Evolutionary conservation across 2,329 filamentous ascomycete species (phyloP).

Genomic region (Colletotrichum theobromicola): DNA sequence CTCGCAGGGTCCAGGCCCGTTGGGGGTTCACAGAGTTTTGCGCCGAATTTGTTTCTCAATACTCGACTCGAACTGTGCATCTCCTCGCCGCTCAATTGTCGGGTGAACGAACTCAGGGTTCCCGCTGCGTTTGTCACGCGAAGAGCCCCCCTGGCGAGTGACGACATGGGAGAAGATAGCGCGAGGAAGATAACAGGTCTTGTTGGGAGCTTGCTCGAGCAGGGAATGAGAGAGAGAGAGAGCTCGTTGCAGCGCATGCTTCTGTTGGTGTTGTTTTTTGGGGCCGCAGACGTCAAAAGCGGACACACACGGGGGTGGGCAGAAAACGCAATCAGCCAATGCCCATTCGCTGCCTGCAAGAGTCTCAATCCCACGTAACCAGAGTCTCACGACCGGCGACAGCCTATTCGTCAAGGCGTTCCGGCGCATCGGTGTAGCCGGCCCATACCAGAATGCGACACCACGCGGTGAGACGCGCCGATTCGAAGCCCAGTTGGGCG

Average conservation of each 20-base stretch:
- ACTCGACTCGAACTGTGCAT: background rate
- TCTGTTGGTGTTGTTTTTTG: background rate
- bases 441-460: background rate
- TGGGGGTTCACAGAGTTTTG: background rate
- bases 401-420: background rate
- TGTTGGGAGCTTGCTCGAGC: background rate
- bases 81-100: background rate
- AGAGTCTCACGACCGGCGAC: background rate
- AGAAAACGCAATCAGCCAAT: background rate
- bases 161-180: background rate
- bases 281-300: background rate
- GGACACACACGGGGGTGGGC: background rate
- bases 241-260: background rate
- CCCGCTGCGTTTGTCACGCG: background rate
- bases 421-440: conserved; percentile 1
- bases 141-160: background rate
- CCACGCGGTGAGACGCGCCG: background rate
- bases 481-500: background rate
- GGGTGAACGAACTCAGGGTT: background rate
- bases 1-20: background rate
- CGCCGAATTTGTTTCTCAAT: background rate
- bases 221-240: background rate
- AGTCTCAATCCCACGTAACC: background rate
- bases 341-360: background rate
- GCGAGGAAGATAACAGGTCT: background rate